Evolutionary conservation across 2,329 filamentous ascomycete genomes (phyloP), one percentile per base, ranked within the genome.

Genomic region (Diaporthe sp.): DNA sequence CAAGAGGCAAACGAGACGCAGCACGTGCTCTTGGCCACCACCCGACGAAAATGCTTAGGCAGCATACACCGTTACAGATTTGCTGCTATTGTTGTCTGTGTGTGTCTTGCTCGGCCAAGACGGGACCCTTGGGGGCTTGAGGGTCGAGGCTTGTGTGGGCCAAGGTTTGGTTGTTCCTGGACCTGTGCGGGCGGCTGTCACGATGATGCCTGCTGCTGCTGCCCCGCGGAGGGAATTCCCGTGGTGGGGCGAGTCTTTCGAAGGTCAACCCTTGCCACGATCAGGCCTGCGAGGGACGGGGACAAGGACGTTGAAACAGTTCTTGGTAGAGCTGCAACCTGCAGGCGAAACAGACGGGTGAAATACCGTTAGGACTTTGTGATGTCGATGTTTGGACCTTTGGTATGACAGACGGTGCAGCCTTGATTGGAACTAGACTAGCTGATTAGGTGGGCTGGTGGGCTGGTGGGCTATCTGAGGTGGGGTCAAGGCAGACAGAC

Each of bases 121-220:
- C 30, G 42, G 42, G 44, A 50, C 10, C 30, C 30, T 27, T 37
- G 7, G 44, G 51, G 30, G 63, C 61, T 51, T 37, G 30, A 27
- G 22, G 9, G 39, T 63, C 39, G 59, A 63, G 15, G 39, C 59
- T 63, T 32, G 17, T 9, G 39, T 19, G 39, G 35, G 39, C 59
- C 37, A 63, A 61, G 58, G 42, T 30, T 50, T 10, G 42, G 25
- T 27, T 22, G 61, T 51, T 32, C 27, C 44, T 66, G 42, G 27
- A 6, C 42, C 42, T 17, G 61, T 8, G 39, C 27, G 27, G 27
- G 17, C 25, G 27, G 17, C 17, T 50, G 42, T 65, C 42, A n/a
- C 61, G 61, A 66, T 66, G 30, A 66, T 66, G 63, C 63, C 44
- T 66, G 63, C 44, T 66, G 63, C 44, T 35, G 5, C 32, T 35